Conservation (phyloP, 371 early-diverging fungal genomes). For the Vairimorpha necatrix region DNA sequence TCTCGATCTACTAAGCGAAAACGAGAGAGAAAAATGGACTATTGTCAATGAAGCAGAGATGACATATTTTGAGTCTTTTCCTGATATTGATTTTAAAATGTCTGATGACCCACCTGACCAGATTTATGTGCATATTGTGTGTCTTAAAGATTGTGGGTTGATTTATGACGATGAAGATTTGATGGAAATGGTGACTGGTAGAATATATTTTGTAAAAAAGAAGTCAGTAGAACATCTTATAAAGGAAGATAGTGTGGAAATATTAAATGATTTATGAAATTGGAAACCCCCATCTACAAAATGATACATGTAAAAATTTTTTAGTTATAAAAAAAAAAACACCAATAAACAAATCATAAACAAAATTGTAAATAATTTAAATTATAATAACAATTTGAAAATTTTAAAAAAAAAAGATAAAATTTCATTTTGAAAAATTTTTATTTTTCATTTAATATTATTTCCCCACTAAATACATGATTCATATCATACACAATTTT, state of each 20-base stretch:
- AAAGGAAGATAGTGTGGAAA: conserved; percentile 10
- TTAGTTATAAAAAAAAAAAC: no score
- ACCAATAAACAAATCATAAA: no score
- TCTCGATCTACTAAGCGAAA: conserved; percentile 6
- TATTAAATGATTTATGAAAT: conserved; percentile 26
- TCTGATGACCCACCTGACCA: conserved; percentile 27
- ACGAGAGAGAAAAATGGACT: conserved; percentile 27
- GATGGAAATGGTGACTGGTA: conserved; percentile 47
- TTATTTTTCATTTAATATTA: background rate
- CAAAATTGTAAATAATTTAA: no score
- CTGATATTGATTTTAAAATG: background rate
- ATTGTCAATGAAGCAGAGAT: conserved; percentile 1
- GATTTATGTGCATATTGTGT: conserved; percentile 42
- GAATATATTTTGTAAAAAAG: conserved; percentile 50
- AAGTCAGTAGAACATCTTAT: conserved; percentile 44
- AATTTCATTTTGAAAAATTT: no score
- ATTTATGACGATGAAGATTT: conserved; percentile 48
- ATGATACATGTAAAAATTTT: no score
- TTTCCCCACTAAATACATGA: conserved; percentile 36
- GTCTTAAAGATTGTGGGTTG: conserved; percentile 53
- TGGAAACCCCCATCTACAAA: no score
- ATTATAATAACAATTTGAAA: no score
- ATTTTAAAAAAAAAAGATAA: no score
- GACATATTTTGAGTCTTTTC: conserved; percentile 25
- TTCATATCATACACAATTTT: conserved; percentile 29